Percentiles rank a stretch among this genome's conserved stretches.
Evolutionary conservation across 2,329 filamentous ascomycete genomes (phyloP).

Genomic region (Mariannaea sp.): DNA sequence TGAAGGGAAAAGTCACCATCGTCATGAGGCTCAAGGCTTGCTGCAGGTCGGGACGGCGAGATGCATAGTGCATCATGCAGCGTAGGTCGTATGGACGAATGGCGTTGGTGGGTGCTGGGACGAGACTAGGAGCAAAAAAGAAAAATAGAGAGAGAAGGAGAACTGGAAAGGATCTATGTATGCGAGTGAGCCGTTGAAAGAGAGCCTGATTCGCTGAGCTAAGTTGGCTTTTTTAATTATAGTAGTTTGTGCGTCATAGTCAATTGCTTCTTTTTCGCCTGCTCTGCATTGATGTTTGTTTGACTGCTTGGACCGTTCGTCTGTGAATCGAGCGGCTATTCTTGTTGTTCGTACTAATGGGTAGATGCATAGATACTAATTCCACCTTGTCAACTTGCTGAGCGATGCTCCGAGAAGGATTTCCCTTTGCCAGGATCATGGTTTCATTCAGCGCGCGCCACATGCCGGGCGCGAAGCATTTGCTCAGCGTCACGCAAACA

Average conservation of each 20-base stretch:
- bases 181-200: slow-evolving; percentile 14
- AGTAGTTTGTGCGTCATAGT: not conserved
- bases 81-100: slow-evolving; percentile 24
- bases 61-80: slow-evolving; percentile 32
- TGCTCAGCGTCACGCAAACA: slow-evolving; percentile 4
- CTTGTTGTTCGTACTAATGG: too few relatives aligned
- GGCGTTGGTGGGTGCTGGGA: slow-evolving; percentile 24
- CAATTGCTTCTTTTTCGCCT: not conserved
- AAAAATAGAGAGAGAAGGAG: too few relatives aligned
- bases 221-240: slow-evolving; percentile 12
- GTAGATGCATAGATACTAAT: too few relatives aligned
- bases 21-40: slow-evolving; percentile 34
- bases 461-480: slow-evolving; percentile 2
- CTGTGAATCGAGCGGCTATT: not conserved
- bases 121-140: slow-evolving; percentile 27
- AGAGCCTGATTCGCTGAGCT: slow-evolving; percentile 4
- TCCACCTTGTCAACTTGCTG: too few relatives aligned
- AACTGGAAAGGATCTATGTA: too few relatives aligned
- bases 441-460: slow-evolving; percentile 38
- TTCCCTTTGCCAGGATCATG: slow-evolving; percentile 15
- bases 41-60: slow-evolving; percentile 32
- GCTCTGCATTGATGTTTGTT: too few relatives aligned
- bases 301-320: not conserved
- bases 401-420: too few relatives aligned
- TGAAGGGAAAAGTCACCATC: slow-evolving; percentile 21